Evolutionary conservation across 2,329 filamentous ascomycete species (phyloP), one percentile per base, ranked within the genome.

Genomic region (Colletotrichum higginsianum): DNA sequence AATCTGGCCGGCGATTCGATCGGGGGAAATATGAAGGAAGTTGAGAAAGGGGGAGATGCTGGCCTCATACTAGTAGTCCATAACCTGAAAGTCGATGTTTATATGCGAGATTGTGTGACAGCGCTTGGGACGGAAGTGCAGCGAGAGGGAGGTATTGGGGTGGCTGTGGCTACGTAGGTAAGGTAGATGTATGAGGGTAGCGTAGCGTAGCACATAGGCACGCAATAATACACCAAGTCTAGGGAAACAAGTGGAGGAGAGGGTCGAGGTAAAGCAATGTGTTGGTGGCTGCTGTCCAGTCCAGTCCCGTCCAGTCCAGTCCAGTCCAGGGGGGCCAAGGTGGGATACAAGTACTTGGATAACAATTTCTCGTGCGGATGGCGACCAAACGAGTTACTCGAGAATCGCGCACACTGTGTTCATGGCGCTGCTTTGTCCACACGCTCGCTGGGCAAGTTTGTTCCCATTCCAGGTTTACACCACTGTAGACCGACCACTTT

Each of bases 371-470:
- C 35, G 21, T 47, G 46, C 55, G 47, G 26, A 53, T 52, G 44
- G 61, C 61, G 61, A 46, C 61, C 66, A 60, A 26, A 61, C 40
- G 15, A 3, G 62, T 66, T 52, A 15, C 26, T 66, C 16, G 23
- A 23, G 23, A 66, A 61, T 60, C 38, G 16, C 55, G 30, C 67
- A 70, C 62, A 70, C 67, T 70, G 62, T 70, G 67, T 66, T 70
- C 55, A 7, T 30, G 8, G 30, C 8, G 30, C 30, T 30, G 30
- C 21, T 52, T 52, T 11, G 30, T 30, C n/a, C 52, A 42, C 52
- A 42, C 5, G 44, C 50, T 18, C 30, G 26, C 26, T 4, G 9
- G 44, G 44, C 11, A 21, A 52, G 55, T 35, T 58, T 16, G 55
- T 44, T 58, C 21, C 44, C 35, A 38, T 26, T 11, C 40, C 21